A percentile compares a stretch with the other conserved stretches of the same genome.
Conservation (phyloP, 352 stramenopile species). For the Vaucheria bursata region DNA sequence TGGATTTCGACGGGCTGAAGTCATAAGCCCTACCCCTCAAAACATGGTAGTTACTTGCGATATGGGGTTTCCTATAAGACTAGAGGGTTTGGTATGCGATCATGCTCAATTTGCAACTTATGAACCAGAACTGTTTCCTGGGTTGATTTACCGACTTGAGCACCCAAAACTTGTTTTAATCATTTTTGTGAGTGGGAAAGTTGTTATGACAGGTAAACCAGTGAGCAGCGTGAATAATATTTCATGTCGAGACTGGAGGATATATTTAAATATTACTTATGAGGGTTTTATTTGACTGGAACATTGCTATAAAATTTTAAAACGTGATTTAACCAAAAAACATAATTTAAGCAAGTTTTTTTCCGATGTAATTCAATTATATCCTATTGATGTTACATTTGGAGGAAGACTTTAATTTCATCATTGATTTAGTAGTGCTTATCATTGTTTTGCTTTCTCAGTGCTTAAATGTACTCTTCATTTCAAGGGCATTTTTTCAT, state of each 20-base stretch:
- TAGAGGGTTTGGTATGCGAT: conserved; percentile 93
- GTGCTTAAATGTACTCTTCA: too few relatives aligned
- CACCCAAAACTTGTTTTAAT: conserved; percentile 94
- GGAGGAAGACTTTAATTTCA: too few relatives aligned
- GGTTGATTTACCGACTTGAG: conserved; percentile 95
- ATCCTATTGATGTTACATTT: too few relatives aligned
- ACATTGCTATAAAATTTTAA: not conserved
- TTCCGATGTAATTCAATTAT: too few relatives aligned
- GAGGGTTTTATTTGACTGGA: not conserved
- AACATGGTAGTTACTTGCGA: conserved; percentile 98
- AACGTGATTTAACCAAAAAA: not conserved
- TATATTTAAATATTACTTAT: not conserved
- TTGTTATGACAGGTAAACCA: too few relatives aligned
- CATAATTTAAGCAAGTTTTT: not conserved
- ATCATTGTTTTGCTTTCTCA: too few relatives aligned
- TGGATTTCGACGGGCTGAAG: not conserved
- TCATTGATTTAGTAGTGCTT: too few relatives aligned
- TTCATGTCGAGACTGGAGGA: not conserved
- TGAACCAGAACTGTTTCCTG: conserved; percentile 98
- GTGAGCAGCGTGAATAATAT: conserved; percentile 56
- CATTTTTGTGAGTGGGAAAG: conserved; percentile 98
- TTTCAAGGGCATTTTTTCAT: too few relatives aligned
- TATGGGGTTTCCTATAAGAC: conserved; percentile 92
- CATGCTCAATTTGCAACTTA: conserved; percentile 92
- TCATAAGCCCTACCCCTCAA: conserved; percentile 75